A percentile compares a stretch with the other conserved stretches of the same genome.
These are phyloP conservation scores for Rhizopus delemar DNA, from an alignment of 371 early-diverging fungal genomes.

Conservation along the genomic window DNA sequence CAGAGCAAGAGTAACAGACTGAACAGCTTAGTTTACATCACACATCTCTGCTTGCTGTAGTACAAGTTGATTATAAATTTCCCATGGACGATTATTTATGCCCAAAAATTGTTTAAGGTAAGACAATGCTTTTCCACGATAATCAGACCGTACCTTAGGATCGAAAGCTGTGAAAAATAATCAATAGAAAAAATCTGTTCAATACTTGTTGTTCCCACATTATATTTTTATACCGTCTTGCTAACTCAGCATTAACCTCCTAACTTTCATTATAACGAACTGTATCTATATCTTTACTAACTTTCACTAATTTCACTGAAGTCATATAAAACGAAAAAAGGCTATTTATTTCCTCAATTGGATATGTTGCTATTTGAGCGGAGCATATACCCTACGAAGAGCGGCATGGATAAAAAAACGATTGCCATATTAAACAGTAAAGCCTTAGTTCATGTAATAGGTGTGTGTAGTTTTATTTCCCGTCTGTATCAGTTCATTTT, in stretches of 20 bases:
- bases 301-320: constrained; percentile 33
- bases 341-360: too few relatives aligned
- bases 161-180: constrained; percentile 51
- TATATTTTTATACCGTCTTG: constrained; percentile 62
- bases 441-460: too few relatives aligned
- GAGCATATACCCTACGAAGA: too few relatives aligned
- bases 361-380: too few relatives aligned
- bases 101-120: constrained; percentile 58
- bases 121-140: constrained; percentile 66
- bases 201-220: constrained; percentile 60
- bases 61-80: constrained; percentile 76
- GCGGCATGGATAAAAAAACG: too few relatives aligned
- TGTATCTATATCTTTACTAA: constrained; percentile 51
- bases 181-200: constrained; percentile 53
- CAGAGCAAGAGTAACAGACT: constrained; percentile 63
- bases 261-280: constrained; percentile 57
- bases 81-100: constrained; percentile 52
- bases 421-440: too few relatives aligned
- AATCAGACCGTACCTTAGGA: constrained; percentile 62
- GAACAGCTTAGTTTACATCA: constrained; percentile 73
- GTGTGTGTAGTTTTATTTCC: too few relatives aligned
- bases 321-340: constrained; percentile 16
- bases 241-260: constrained; percentile 54
- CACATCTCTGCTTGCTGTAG: constrained; percentile 82
- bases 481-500: too few relatives aligned